A percentile compares a stretch with the other conserved stretches of the same genome.
Evolutionary conservation across 2,329 filamentous ascomycete species (phyloP).

Genomic region (Alternaria viburni): DNA sequence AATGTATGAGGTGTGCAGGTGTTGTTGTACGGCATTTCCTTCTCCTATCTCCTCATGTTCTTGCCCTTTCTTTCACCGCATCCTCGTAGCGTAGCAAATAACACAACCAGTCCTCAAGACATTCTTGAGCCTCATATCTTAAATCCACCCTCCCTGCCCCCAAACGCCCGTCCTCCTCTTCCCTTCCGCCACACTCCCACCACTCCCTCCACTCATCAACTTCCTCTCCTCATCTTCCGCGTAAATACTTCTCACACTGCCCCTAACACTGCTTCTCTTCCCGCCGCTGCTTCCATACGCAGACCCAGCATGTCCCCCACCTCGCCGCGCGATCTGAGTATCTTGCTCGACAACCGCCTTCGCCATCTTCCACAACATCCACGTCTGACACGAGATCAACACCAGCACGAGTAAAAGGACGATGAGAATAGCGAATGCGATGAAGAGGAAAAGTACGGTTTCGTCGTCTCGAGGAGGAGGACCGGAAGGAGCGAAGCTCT

Average conservation of each 20-base stretch:
- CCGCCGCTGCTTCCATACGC: not conserved
- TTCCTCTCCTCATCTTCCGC: not conserved
- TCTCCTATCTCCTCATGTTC: not conserved
- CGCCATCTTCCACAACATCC: conserved; percentile 33
- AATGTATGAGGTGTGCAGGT: not conserved
- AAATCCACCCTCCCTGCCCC: not conserved
- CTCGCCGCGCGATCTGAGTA: conserved; percentile 9
- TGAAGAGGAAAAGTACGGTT: conserved; percentile 33
- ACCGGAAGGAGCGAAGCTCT: not conserved
- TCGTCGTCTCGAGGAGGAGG: conserved; percentile 8
- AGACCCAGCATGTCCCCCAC: not conserved
- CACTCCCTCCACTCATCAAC: not conserved
- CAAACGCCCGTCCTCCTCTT: conserved; percentile 6
- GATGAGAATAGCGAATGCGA: conserved; percentile 33
- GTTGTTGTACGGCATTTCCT: not conserved
- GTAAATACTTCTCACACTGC: not conserved
- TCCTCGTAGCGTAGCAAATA: not conserved
- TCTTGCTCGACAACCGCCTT: conserved; percentile 27
- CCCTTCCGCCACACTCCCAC: not conserved
- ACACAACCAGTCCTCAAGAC: not conserved
- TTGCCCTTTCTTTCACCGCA: not conserved
- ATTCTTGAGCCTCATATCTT: not conserved
- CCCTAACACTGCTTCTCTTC: not conserved
- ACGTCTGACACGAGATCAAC: conserved; percentile 27
- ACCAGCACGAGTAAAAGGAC: conserved; percentile 30